Evolutionary conservation across 768 basidiomycete genomes (phyloP), one percentile per base, ranked within the genome.

Genomic region (Boletus reticuloceps): DNA sequence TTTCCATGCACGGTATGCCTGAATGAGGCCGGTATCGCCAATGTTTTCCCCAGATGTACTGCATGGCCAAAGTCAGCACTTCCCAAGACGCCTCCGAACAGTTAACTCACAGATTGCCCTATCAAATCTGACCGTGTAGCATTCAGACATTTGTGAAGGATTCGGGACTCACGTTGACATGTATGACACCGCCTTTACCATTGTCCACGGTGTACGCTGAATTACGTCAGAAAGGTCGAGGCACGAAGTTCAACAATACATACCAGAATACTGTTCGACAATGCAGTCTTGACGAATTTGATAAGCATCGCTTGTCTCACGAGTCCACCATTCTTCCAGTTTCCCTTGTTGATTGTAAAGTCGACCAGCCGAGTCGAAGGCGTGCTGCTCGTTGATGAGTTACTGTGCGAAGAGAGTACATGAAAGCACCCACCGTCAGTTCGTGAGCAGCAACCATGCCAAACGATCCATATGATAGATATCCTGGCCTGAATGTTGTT

Each of bases 381-480:
- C 91, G 64, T 94, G 91, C 88, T 94, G 54, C 29, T 43, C 22
- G 43, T 29, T 34, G 36, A 44, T 51, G 22, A 47, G 54, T 50
- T 41, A 10, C 38, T 10, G 17, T 2, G 9, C 37, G 10, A 46
- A 40, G 9, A 13, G 5, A 29, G 19, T 17, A 29, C 11, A 5
- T 6, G 48, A 17, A 48, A 7, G 6, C 6, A 65, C 84, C 53
- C 53, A 94, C 89, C 20, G 90, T 90, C 43, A 98, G 75, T 70
- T 99, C 96, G 68, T 99, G 96, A 0, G 92, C 83, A 22, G 94
- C 94, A 19, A 97, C 87, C 47, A 88, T 85, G 14, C 95, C 97
- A 64, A 98, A 97, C 2, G 93, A 85, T 20, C 94, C 96, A 60
- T 96, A 98, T 29, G 85, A 81, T 54, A 98, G 77, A 69, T 97